Conservation (phyloP, 192 early-diverging fungal species). For the Entomortierella lignicola region DNA sequence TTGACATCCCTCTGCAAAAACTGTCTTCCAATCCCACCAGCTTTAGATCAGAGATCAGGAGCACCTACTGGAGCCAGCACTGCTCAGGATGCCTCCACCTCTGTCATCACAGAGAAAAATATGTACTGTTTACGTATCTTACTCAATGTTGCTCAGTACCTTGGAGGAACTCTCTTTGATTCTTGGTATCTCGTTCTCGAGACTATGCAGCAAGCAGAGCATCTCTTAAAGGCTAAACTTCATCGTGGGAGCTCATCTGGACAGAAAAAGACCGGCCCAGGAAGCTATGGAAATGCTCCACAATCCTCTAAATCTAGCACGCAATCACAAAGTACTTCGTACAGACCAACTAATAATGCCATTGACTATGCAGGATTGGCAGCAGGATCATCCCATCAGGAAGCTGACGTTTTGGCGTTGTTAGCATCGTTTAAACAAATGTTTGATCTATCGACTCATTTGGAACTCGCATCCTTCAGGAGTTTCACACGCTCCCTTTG, state of each 20-base stretch:
- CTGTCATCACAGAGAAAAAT: conserved; percentile 79
- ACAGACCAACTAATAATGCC: conserved; percentile 13
- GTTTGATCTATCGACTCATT: conserved; percentile 72
- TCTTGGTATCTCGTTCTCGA: conserved; percentile 91
- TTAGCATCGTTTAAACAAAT: conserved; percentile 69
- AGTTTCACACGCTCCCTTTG: conserved; percentile 79
- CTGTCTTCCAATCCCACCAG: conserved; percentile 74
- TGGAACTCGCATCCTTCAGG: conserved; percentile 69
- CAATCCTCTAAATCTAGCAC: conserved; percentile 15
- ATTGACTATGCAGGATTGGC: conserved; percentile 35
- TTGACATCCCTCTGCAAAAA: conserved; percentile 86
- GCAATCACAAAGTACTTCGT: conserved; percentile 20
- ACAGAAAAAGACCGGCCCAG: conserved; percentile 34
- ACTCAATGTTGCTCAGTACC: conserved; percentile 75
- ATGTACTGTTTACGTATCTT: conserved; percentile 80
- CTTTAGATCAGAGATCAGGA: conserved; percentile 35
- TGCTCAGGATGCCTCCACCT: conserved; percentile 6
- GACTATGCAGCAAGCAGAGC: conserved; percentile 89
- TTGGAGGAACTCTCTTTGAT: conserved; percentile 79
- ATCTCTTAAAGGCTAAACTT: conserved; percentile 68
- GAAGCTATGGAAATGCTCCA: conserved; percentile 45
- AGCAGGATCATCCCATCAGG: conserved; percentile 54
- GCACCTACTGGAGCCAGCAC: conserved; percentile 28
- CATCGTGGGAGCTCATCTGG: conserved; percentile 47
- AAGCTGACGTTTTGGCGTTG: conserved; percentile 60